Percentiles rank a stretch among this genome's conserved stretches.
phyloP scores from a whole-genome alignment of 768 basidiomycete species.

The Pleurotus sapidus region DNA sequence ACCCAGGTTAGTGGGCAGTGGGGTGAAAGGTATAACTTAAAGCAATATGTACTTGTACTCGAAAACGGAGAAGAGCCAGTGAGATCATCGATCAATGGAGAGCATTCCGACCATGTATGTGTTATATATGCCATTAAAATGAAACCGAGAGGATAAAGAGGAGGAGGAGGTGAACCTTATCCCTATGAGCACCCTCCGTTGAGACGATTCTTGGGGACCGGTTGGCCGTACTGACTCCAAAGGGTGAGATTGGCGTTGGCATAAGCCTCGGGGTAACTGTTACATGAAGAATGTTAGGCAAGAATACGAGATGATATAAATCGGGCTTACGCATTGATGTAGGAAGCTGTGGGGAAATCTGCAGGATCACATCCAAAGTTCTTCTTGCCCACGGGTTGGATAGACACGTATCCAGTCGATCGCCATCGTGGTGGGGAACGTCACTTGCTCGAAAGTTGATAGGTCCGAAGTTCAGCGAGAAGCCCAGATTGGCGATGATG shows the following conservation, averaged over 20 bases:
- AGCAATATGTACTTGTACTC: no score
- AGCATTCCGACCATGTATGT: no score
- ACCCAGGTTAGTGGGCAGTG: no score
- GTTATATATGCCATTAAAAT: no score
- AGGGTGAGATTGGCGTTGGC: conserved; percentile 40
- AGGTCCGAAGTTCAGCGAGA: conserved; percentile 64
- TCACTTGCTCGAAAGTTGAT: conserved; percentile 58
- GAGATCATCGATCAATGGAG: no score
- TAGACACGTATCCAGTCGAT: conserved; percentile 86
- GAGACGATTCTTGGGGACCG: conserved; percentile 38
- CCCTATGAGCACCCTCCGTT: conserved; percentile 12
- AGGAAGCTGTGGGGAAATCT: conserved; percentile 69
- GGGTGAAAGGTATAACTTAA: no score
- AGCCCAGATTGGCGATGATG: conserved; percentile 68
- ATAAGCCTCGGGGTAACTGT: conserved; percentile 36
- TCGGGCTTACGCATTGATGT: conserved; percentile 59
- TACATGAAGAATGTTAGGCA: neutral
- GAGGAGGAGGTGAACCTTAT: neutral
- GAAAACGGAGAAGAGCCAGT: no score
- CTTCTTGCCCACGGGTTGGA: conserved; percentile 41
- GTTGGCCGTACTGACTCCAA: conserved; percentile 33
- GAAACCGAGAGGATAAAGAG: no score
- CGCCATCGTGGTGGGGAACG: conserved; percentile 58
- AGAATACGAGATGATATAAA: neutral
- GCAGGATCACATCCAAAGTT: conserved; percentile 71